phyloP scores from a whole-genome alignment of 2,329 filamentous ascomycete genomes.

The Neofusicoccum sp. region DNA sequence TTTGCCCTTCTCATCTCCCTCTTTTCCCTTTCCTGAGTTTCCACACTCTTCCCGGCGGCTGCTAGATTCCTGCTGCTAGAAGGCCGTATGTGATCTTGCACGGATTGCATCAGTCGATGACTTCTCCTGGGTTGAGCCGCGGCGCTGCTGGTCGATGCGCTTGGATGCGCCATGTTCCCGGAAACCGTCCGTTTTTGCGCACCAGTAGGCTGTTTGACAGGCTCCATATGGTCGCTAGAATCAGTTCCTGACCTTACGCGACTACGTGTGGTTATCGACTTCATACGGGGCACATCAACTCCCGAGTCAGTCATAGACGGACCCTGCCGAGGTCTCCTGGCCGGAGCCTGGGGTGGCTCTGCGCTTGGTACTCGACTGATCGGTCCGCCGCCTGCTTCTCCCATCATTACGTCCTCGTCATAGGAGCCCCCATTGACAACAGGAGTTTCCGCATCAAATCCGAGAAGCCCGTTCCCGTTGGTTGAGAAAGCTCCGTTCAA shows the following conservation, averaged over 20 bases:
- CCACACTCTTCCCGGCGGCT: slow-evolving; percentile 54
- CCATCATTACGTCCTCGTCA: slow-evolving; percentile 51
- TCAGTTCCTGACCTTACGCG: slow-evolving; percentile 45
- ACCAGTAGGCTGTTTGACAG: slow-evolving; percentile 31
- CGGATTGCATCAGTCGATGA: slow-evolving; percentile 43
- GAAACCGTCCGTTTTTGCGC: slow-evolving; percentile 93
- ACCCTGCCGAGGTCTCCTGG: slow-evolving; percentile 41
- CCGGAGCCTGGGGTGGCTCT: slow-evolving; percentile 55
- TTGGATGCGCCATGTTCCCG: slow-evolving; percentile 63
- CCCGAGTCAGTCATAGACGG: slow-evolving; percentile 35
- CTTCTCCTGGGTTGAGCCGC: slow-evolving; percentile 49
- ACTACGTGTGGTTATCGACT: slow-evolving; percentile 42
- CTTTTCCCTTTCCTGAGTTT: slow-evolving; percentile 57
- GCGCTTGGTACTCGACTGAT: slow-evolving; percentile 32
- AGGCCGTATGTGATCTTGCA: slow-evolving; percentile 69
- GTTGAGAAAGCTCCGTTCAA: slow-evolving; percentile 44
- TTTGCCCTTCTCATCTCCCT: slow-evolving; percentile 84
- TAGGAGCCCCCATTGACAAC: slow-evolving; percentile 42
- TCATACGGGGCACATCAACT: slow-evolving; percentile 41
- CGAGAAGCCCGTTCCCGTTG: slow-evolving; percentile 27
- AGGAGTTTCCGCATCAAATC: slow-evolving; percentile 50
- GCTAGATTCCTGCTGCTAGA: slow-evolving; percentile 64
- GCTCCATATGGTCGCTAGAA: slow-evolving; percentile 40
- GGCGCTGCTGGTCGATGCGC: slow-evolving; percentile 40
- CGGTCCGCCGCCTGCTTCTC: slow-evolving; percentile 36